Conservation (phyloP, 805 yeast species). For the Groenewaldozyma salmanticensis region DNA sequence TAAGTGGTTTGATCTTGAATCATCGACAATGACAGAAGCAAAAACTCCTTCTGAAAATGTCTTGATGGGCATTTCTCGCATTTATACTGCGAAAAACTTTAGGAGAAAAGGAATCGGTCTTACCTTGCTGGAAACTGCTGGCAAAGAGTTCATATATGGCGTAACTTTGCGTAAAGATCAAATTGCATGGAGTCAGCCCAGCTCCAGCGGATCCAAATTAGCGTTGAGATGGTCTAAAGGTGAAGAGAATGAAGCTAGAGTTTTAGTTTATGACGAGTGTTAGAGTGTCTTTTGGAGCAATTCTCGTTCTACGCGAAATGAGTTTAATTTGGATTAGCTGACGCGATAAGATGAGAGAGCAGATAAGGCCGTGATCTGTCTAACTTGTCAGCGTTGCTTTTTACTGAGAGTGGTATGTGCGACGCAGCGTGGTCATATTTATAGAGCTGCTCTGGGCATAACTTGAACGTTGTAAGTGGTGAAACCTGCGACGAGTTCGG, state of each 20-base stretch:
- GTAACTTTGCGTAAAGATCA: slow-evolving; percentile 27
- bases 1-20: slow-evolving; percentile 26
- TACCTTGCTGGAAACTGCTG: slow-evolving; percentile 31
- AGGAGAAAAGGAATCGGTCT: slow-evolving; percentile 39
- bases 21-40: slow-evolving; percentile 32
- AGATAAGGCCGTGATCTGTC: too few relatives aligned
- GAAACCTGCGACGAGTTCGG: too few relatives aligned
- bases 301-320: too few relatives aligned
- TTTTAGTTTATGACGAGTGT: slow-evolving; percentile 1
- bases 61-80: slow-evolving; percentile 35
- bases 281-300: too few relatives aligned
- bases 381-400: too few relatives aligned
- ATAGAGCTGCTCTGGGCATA: too few relatives aligned
- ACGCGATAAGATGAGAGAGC: too few relatives aligned
- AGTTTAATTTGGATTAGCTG: too few relatives aligned
- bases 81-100: slow-evolving; percentile 28
- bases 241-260: background rate
- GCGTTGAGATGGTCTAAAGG: slow-evolving; percentile 27
- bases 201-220: slow-evolving; percentile 41
- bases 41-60: slow-evolving; percentile 11
- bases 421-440: too few relatives aligned
- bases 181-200: slow-evolving; percentile 55
- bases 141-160: slow-evolving; percentile 37
- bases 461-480: too few relatives aligned
- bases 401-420: too few relatives aligned